Conservation (phyloP, 805 yeast species). For the Kuraishia hungarica region DNA sequence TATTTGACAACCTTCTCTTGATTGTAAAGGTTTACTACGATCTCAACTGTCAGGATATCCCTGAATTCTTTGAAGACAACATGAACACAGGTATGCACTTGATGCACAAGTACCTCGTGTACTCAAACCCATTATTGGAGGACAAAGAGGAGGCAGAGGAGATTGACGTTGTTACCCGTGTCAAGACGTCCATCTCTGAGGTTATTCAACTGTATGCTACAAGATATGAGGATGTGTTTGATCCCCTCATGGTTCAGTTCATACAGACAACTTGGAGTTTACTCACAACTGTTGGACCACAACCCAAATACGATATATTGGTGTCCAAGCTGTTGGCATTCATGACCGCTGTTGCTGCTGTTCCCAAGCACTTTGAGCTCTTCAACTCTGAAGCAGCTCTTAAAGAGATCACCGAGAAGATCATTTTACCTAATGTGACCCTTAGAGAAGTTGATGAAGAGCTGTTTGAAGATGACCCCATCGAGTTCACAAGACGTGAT, state of each 20-base stretch:
- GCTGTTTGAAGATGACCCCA: slow-evolving; percentile 93
- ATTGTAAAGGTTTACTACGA: slow-evolving; percentile 82
- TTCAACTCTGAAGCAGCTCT: slow-evolving; percentile 55
- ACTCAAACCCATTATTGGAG: slow-evolving; percentile 43
- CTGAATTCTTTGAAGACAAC: slow-evolving; percentile 95
- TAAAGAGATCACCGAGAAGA: slow-evolving; percentile 70
- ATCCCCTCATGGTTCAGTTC: slow-evolving; percentile 65
- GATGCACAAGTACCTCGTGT: slow-evolving; percentile 71
- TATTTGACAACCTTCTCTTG: slow-evolving; percentile 64
- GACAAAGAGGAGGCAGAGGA: slow-evolving; percentile 60
- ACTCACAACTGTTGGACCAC: slow-evolving; percentile 53
- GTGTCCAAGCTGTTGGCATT: slow-evolving; percentile 77
- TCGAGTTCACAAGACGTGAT: slow-evolving; percentile 85
- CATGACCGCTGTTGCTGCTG: slow-evolving; percentile 70
- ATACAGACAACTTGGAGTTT: slow-evolving; percentile 79
- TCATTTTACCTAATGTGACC: slow-evolving; percentile 81
- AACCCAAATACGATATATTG: slow-evolving; percentile 75
- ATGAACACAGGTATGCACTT: slow-evolving; percentile 68
- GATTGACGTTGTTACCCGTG: slow-evolving; percentile 58
- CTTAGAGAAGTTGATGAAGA: slow-evolving; percentile 88
- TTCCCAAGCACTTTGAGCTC: slow-evolving; percentile 57
- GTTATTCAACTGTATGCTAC: slow-evolving; percentile 79
- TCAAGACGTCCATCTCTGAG: slow-evolving; percentile 80
- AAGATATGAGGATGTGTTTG: slow-evolving; percentile 88
- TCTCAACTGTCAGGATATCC: slow-evolving; percentile 94